These are phyloP conservation scores for Hypoxylon sp. DNA, from an alignment of 2,329 filamentous ascomycete species.

Conservation along the genomic window DNA sequence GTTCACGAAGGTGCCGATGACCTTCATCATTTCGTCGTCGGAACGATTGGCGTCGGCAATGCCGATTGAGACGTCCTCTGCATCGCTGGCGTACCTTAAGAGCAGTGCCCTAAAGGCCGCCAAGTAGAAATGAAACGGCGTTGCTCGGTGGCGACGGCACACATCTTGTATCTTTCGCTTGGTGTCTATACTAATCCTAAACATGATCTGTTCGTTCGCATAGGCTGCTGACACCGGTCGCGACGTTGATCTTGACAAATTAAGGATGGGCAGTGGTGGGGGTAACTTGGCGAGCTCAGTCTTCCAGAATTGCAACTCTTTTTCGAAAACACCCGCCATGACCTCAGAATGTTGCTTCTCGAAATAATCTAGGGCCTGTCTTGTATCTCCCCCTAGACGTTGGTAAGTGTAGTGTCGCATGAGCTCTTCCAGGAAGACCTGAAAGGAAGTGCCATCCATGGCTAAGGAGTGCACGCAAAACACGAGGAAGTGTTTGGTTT, in stretches of 20 bases:
- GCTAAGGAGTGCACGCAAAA: neutral
- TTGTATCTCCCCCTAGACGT: neutral
- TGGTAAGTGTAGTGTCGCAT: neutral
- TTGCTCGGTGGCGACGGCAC: constrained; percentile 40
- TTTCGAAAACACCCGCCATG: too few species aligned
- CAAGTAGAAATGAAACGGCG: constrained; percentile 55
- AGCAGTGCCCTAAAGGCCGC: constrained; percentile 48
- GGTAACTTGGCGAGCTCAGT: too few species aligned
- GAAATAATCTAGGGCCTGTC: neutral
- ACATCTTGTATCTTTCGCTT: neutral
- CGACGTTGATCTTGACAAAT: too few species aligned
- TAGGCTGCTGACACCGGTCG: neutral
- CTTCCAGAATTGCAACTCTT: too few species aligned
- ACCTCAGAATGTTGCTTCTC: too few species aligned
- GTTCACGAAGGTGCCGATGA: constrained; percentile 58
- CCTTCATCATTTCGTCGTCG: constrained; percentile 45
- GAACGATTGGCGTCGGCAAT: constrained; percentile 51
- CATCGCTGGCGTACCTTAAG: constrained; percentile 38
- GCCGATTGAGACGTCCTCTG: constrained; percentile 52
- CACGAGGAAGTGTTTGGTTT: neutral
- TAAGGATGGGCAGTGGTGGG: too few species aligned
- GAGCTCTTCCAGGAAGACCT: neutral
- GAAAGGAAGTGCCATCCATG: neutral
- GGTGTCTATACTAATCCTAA: neutral
- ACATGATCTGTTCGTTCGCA: neutral